Conservation (phyloP, 2,329 filamentous ascomycete genomes). For the Parascedosporium putredinis region DNA sequence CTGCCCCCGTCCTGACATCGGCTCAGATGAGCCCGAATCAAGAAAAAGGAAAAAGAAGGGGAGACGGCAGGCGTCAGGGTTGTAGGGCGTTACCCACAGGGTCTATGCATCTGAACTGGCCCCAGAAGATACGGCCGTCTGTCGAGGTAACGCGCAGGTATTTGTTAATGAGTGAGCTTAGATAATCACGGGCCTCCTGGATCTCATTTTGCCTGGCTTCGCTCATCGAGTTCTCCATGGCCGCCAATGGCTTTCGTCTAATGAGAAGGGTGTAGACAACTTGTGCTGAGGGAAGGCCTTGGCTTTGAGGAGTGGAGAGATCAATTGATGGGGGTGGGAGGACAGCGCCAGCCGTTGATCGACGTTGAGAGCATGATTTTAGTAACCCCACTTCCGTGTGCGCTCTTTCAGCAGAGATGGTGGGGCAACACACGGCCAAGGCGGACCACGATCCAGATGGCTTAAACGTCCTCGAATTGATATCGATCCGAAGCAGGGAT, state of each 20-base stretch:
- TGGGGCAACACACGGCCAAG: too few relatives aligned
- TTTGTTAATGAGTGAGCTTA: slow-evolving; percentile 62
- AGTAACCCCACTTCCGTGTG: too few relatives aligned
- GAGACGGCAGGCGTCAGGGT: slow-evolving; percentile 1
- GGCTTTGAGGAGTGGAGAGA: too few relatives aligned
- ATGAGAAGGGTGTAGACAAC: not conserved
- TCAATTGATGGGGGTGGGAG: too few relatives aligned
- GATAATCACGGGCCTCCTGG: slow-evolving; percentile 42
- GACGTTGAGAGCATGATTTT: too few relatives aligned
- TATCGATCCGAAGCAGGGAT: too few relatives aligned
- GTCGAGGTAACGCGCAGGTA: slow-evolving; percentile 69
- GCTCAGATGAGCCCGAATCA: not conserved
- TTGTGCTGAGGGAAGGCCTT: not conserved
- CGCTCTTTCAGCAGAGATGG: too few relatives aligned
- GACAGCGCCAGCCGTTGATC: too few relatives aligned
- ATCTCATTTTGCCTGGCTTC: slow-evolving; percentile 30
- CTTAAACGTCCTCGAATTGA: too few relatives aligned
- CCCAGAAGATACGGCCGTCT: slow-evolving; percentile 81
- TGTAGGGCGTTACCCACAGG: slow-evolving; percentile 45
- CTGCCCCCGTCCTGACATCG: not conserved
- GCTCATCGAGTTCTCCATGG: not conserved
- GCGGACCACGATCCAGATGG: too few relatives aligned
- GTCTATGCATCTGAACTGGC: slow-evolving; percentile 90
- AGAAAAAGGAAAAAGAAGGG: not conserved
- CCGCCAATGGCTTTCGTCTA: not conserved